These are phyloP conservation scores for Leptomonas seymouri DNA, from an alignment of 208 protist genomes.

Conservation along the genomic window DNA sequence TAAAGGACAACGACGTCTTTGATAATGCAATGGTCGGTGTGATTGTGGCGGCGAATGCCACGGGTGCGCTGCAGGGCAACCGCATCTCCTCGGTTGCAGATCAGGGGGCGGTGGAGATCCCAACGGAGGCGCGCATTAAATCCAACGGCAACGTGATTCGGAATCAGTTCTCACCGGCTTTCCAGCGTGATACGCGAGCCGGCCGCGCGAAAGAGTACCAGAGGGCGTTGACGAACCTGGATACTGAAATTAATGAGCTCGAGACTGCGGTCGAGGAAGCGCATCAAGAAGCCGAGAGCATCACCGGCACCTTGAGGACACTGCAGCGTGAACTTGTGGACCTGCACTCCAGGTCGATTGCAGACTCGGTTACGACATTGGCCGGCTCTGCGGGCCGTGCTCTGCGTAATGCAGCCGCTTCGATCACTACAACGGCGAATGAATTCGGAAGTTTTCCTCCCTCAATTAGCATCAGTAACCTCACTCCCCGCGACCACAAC, in stretches of 20 bases:
- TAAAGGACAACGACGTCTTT: constrained; percentile 83
- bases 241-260: constrained; percentile 36
- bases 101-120: constrained; percentile 61
- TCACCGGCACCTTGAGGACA: constrained; percentile 12
- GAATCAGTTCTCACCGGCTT: constrained; percentile 90
- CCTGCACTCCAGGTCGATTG: constrained; percentile 23
- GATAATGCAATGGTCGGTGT: constrained; percentile 74
- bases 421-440: not conserved
- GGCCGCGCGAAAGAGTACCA: constrained; percentile 64
- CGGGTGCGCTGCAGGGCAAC: constrained; percentile 67
- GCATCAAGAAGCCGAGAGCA: constrained; percentile 13
- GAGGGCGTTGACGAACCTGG: constrained; percentile 32
- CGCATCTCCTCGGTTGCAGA: constrained; percentile 68
- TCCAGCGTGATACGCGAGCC: constrained; percentile 53
- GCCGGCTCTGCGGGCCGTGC: constrained; percentile 17
- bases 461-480: not conserved
- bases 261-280: constrained; percentile 17
- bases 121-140: constrained; percentile 57
- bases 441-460: not conserved
- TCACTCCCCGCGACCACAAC: constrained; percentile 7
- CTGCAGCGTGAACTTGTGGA: constrained; percentile 27
- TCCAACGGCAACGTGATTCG: constrained; percentile 68
- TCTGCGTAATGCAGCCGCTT: constrained; percentile 5
- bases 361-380: constrained; percentile 4
- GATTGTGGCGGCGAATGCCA: constrained; percentile 38